phyloP scores from a whole-genome alignment of 2,329 filamentous ascomycete species.

The Fusarium pseudograminearum region DNA sequence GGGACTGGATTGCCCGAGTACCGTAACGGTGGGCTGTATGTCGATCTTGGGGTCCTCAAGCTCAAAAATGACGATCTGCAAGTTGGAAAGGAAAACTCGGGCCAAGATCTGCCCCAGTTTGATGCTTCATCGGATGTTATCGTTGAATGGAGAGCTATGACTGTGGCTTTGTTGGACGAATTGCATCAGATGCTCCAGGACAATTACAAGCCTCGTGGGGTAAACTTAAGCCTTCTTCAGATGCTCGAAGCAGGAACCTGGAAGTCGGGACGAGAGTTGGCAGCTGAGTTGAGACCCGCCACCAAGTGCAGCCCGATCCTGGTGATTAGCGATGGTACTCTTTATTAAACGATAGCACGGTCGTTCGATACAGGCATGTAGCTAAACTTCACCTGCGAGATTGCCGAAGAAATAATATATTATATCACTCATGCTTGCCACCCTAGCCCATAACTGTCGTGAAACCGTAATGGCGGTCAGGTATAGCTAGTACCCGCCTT shows the following conservation, averaged over 20 bases:
- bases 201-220: constrained; percentile 48
- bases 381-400: rapidly evolving
- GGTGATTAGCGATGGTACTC: constrained; percentile 30
- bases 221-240: constrained; percentile 59
- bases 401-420: too few relatives aligned
- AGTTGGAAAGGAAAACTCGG: constrained; percentile 58
- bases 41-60: constrained; percentile 67
- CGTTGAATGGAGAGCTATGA: constrained; percentile 71
- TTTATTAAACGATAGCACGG: not conserved
- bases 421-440: not conserved
- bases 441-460: rapidly evolving
- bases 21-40: constrained; percentile 76
- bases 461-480: not conserved
- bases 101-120: constrained; percentile 62
- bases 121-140: constrained; percentile 67
- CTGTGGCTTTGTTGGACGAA: constrained; percentile 66
- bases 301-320: constrained; percentile 87
- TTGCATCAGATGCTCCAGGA: constrained; percentile 53
- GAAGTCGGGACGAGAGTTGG: constrained; percentile 81
- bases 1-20: constrained; percentile 79
- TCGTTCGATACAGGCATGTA: rapidly evolving
- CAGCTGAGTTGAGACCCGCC: constrained; percentile 80
- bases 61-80: constrained; percentile 60
- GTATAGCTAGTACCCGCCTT: not conserved
- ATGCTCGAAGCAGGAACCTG: constrained; percentile 66